Conservation (phyloP, 2,329 filamentous ascomycete species). For the Trichoderma brevicompactum region DNA sequence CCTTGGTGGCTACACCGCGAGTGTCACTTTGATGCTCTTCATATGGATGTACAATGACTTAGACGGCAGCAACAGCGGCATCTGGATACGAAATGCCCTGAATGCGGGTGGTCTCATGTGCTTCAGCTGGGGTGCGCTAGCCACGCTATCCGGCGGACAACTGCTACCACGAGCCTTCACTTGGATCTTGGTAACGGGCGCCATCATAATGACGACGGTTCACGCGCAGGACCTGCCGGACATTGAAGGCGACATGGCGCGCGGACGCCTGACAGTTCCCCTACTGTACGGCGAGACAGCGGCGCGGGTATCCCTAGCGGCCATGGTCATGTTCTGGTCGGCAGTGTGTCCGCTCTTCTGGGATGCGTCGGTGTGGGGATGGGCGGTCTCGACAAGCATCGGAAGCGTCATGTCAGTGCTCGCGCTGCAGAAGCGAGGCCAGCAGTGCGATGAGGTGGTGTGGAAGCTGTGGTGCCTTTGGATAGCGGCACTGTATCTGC, state of each 20-base stretch:
- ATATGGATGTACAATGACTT: constrained; percentile 42
- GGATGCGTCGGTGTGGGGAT: constrained; percentile 21
- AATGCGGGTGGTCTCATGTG: constrained; percentile 38
- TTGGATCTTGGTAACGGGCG: constrained; percentile 35
- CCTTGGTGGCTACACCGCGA: constrained; percentile 32
- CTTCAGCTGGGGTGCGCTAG: constrained; percentile 38
- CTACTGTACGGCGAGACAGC: constrained; percentile 35
- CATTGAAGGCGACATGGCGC: constrained; percentile 37
- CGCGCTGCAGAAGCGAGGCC: constrained; percentile 30
- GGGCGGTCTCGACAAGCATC: constrained; percentile 24
- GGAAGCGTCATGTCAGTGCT: constrained; percentile 29
- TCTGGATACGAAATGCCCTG: constrained; percentile 36
- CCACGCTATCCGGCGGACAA: constrained; percentile 29
- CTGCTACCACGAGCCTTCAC: constrained; percentile 29
- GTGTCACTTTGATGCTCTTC: constrained; percentile 35
- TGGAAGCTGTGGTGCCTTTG: constrained; percentile 37
- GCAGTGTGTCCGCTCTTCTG: constrained; percentile 29
- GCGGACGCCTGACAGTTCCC: constrained; percentile 37
- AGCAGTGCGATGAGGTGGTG: constrained; percentile 34
- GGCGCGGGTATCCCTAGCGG: constrained; percentile 31
- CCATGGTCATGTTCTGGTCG: constrained; percentile 33
- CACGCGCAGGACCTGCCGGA: constrained; percentile 39
- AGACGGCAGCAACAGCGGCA: constrained; percentile 34
- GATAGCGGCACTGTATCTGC: constrained; percentile 33
- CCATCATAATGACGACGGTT: constrained; percentile 37